A percentile compares a stretch with the other conserved stretches of the same genome.
phyloP scores from a whole-genome alignment of 352 stramenopile species.

The Globisporangium camurandrum region DNA sequence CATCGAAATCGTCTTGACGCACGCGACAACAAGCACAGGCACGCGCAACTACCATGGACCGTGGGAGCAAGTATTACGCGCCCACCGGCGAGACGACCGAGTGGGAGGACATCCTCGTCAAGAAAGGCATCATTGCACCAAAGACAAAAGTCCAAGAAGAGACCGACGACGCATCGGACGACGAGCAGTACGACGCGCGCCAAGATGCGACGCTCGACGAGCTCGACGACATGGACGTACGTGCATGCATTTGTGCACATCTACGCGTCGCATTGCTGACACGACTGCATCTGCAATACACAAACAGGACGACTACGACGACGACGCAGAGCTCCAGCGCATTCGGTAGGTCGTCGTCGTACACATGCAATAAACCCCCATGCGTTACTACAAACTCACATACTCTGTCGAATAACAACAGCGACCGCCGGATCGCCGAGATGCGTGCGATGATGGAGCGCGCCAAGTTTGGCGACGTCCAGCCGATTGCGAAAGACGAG shows the following conservation, averaged over 20 bases:
- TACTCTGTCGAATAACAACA: constrained; percentile 7
- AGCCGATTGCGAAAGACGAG: constrained; percentile 90
- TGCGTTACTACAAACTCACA: neutral
- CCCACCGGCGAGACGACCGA: constrained; percentile 85
- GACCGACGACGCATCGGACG: constrained; percentile 55
- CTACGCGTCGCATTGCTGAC: neutral
- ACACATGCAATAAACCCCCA: neutral
- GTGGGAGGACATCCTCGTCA: constrained; percentile 87
- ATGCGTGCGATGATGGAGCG: constrained; percentile 79
- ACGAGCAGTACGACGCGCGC: constrained; percentile 63
- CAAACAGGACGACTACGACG: constrained; percentile 74
- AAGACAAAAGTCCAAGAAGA: constrained; percentile 85
- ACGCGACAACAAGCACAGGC: constrained; percentile 2
- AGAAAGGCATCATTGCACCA: constrained; percentile 82
- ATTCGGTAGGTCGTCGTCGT: constrained; percentile 32
- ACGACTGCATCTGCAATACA: neutral
- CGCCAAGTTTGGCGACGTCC: constrained; percentile 86
- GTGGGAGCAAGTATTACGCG: constrained; percentile 79
- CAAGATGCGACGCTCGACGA: constrained; percentile 80
- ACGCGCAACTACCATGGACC: constrained; percentile 38
- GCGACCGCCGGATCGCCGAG: constrained; percentile 78
- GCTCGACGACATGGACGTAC: constrained; percentile 75
- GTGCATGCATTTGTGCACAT: neutral
- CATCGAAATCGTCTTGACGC: neutral
- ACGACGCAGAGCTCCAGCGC: constrained; percentile 63